phyloP scores from a whole-genome alignment of 78 protist species.

The Mantamonas sphyraenae region DNA sequence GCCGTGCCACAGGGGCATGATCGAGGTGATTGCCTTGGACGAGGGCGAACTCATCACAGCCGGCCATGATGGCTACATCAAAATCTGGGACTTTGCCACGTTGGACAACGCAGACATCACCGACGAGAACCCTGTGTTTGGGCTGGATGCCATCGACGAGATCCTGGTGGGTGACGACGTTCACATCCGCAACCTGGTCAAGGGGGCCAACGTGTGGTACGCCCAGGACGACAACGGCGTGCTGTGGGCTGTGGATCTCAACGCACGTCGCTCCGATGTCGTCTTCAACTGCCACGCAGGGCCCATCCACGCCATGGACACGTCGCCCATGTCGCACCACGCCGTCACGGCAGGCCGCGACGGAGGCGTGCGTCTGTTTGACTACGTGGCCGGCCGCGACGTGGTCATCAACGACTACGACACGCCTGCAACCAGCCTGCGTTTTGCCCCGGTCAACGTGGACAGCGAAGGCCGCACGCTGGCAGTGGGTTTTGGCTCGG shows the following conservation, averaged over 20 bases:
- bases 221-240: constrained; percentile 29
- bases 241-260: constrained; percentile 8
- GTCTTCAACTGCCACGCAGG: constrained; percentile 61
- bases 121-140: constrained; percentile 8
- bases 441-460: constrained; percentile 7
- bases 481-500: constrained; percentile 39
- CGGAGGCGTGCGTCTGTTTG: constrained; percentile 46
- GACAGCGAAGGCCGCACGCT: constrained; percentile 19
- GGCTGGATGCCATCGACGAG: constrained; percentile 11
- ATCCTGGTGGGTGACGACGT: background rate
- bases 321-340: constrained; percentile 14
- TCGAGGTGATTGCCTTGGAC: constrained; percentile 31
- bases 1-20: constrained; percentile 44
- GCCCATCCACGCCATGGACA: constrained; percentile 15
- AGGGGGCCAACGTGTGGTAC: constrained; percentile 6
- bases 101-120: constrained; percentile 44
- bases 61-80: constrained; percentile 67
- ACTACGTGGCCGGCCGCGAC: background rate
- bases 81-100: constrained; percentile 33
- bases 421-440: background rate
- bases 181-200: constrained; percentile 23
- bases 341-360: constrained; percentile 33
- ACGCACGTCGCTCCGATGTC: no score
- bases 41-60: constrained; percentile 40
- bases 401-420: no score